These are phyloP conservation scores for Lachancea kluyveri DNA, from an alignment of 805 yeast genomes.

Conservation along the genomic window DNA sequence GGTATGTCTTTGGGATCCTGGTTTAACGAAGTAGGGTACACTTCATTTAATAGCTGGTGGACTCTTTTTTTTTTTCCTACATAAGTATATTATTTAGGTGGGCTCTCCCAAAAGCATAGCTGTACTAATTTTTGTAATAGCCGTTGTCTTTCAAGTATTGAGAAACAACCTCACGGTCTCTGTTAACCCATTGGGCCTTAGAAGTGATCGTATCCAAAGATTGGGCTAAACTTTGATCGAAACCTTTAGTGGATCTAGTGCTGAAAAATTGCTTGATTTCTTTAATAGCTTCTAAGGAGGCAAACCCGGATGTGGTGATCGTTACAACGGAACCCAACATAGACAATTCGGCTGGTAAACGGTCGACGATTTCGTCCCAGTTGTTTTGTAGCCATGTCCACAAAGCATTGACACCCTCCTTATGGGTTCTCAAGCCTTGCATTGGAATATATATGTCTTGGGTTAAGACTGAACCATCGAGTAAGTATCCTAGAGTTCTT, in stretches of 20 bases:
- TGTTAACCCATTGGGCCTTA: constrained; percentile 51
- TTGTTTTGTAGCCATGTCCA: constrained; percentile 70
- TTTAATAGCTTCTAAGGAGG: constrained; percentile 46
- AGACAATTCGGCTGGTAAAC: constrained; percentile 74
- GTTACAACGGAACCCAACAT: constrained; percentile 74
- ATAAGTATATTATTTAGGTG: too few relatives aligned
- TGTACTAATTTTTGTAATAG: constrained; percentile 13
- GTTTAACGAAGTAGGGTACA: too few relatives aligned
- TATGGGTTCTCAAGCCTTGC: constrained; percentile 60
- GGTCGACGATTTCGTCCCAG: constrained; percentile 63
- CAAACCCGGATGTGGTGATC: constrained; percentile 53
- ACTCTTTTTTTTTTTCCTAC: too few relatives aligned
- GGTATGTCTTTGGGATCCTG: too few relatives aligned
- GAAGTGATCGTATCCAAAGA: constrained; percentile 54
- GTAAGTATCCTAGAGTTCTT: constrained; percentile 49
- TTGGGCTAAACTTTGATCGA: constrained; percentile 58
- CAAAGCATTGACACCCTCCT: constrained; percentile 57
- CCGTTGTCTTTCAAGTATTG: constrained; percentile 42
- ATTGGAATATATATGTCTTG: constrained; percentile 79
- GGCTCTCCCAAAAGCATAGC: too few relatives aligned
- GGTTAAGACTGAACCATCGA: constrained; percentile 53
- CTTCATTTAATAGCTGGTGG: too few relatives aligned
- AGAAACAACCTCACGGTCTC: constrained; percentile 44
- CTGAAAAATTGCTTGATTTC: constrained; percentile 47
- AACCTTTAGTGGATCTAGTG: constrained; percentile 54